phyloP scores from a whole-genome alignment of 345 rosid species.

The Draba incana region DNA sequence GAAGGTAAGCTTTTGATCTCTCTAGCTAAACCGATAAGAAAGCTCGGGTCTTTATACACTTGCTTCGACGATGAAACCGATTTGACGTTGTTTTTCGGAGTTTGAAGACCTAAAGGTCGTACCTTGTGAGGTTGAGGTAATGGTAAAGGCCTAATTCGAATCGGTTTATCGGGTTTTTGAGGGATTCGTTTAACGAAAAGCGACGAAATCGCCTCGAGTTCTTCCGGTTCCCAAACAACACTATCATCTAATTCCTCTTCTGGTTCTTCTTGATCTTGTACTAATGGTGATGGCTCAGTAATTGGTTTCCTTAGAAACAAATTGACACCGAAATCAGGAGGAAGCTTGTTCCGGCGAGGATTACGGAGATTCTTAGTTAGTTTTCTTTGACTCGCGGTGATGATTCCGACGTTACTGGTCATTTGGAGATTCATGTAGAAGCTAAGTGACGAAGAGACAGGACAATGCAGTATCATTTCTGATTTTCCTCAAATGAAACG shows the following conservation, averaged over 20 bases:
- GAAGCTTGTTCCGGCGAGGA: slow-evolving; percentile 74
- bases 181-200: slow-evolving; percentile 79
- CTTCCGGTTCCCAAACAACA: slow-evolving; percentile 68
- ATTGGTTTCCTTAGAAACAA: slow-evolving; percentile 70
- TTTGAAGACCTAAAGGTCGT: slow-evolving; percentile 69
- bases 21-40: slow-evolving; percentile 71
- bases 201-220: slow-evolving; percentile 76
- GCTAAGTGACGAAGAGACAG: slow-evolving; percentile 33
- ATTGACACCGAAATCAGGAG: slow-evolving; percentile 84
- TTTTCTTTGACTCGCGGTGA: slow-evolving; percentile 42
- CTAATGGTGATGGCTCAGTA: background rate
- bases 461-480: slow-evolving; percentile 29
- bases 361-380: slow-evolving; percentile 62
- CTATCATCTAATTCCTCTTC: slow-evolving; percentile 31
- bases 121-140: slow-evolving; percentile 78
- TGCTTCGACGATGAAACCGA: slow-evolving; percentile 42
- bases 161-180: slow-evolving; percentile 64
- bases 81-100: slow-evolving; percentile 52
- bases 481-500: slow-evolving; percentile 12
- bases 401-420: background rate
- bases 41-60: slow-evolving; percentile 60
- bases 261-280: slow-evolving; percentile 31
- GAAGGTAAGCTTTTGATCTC: slow-evolving; percentile 55
- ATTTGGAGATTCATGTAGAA: slow-evolving; percentile 26
- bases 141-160: slow-evolving; percentile 71